phyloP scores from a whole-genome alignment of 768 basidiomycete genomes.

The Panus rudis region DNA sequence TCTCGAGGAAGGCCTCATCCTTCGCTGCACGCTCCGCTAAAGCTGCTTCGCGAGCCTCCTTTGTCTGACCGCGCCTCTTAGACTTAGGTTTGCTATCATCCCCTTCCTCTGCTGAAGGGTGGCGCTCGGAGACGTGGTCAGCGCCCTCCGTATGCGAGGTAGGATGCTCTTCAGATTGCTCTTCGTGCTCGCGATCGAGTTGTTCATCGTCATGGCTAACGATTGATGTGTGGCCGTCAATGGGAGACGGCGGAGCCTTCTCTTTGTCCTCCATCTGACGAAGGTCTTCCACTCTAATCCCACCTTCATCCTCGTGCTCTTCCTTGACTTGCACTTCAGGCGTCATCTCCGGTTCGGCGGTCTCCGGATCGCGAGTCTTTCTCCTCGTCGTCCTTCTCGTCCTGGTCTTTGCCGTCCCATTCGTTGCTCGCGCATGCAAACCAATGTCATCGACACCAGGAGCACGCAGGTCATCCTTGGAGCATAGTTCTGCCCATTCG shows the following conservation, averaged over 20 bases:
- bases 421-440: conserved; percentile 36
- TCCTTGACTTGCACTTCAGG: conserved; percentile 33
- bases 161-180: conserved; percentile 6
- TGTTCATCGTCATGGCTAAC: conserved; percentile 4
- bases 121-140: not conserved
- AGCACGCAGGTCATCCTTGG: conserved; percentile 62
- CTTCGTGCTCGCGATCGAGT: conserved; percentile 7
- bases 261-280: conserved; percentile 8
- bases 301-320: conserved; percentile 36
- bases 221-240: not conserved
- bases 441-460: conserved; percentile 70
- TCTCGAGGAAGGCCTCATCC: conserved; percentile 52
- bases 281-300: conserved; percentile 5
- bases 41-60: conserved; percentile 39
- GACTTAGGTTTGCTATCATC: conserved; percentile 32
- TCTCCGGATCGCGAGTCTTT: conserved; percentile 35
- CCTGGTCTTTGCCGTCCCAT: conserved; percentile 27
- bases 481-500: conserved; percentile 80
- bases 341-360: conserved; percentile 36
- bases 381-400: conserved; percentile 34
- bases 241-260: not conserved
- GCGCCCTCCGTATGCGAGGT: not conserved
- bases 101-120: conserved; percentile 15
- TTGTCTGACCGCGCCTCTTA: conserved; percentile 33
- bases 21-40: conserved; percentile 39